Base-by-base conservation (phyloP, 192 early-diverging fungal genomes). In the Podochytrium sp. region DNA sequence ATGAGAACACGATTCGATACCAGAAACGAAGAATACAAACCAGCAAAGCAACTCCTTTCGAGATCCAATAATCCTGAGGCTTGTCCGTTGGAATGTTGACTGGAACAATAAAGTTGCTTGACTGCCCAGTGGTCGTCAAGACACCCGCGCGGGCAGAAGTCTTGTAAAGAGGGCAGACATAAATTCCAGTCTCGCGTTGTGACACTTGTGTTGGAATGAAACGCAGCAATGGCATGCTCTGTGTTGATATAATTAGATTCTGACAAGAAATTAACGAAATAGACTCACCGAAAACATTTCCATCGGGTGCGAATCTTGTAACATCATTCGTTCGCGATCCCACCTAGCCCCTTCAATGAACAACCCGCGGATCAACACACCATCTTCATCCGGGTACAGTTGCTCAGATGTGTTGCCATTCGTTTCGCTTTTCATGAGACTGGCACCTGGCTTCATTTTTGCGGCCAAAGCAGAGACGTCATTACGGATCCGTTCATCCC, bases 251-350 rank as follows among this genome's bases (percentile, higher is more conserved):
- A 53, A 52, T 10, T n/a, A 14, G 29, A 40, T 37, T 41, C 35
- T 69, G 50, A 65, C 14, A 64, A 68, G 37, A 43, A 16, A 57
- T 50, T n/a, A n/a, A n/a, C n/a, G n/a, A n/a, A n/a, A 30, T 40
- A 55, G 23, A 76, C 77, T 30, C 77, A 89, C 87, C 64, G 87
- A 86, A 71, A 77, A 86, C 87, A 89, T 89, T 67, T 89, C 87
- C 87, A 89, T 89, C 5, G 87, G 82, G 65, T 83, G 85, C 35
- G 87, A 85, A 55, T 89, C 87, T 65, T 88, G 86, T 4, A 89
- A 35, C 20, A 81, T n/a, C 29, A 77, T 42, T 43, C 80, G 81
- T 39, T 86, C 80, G 34, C 75, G 39, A 77, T 89, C 87, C 84
- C 86, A 89, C 56, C 86, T 59, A 1, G 87, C 87, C 6, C 87